Base-by-base conservation (phyloP, 148 eudicot species). In the Camellia granthamiana region DNA sequence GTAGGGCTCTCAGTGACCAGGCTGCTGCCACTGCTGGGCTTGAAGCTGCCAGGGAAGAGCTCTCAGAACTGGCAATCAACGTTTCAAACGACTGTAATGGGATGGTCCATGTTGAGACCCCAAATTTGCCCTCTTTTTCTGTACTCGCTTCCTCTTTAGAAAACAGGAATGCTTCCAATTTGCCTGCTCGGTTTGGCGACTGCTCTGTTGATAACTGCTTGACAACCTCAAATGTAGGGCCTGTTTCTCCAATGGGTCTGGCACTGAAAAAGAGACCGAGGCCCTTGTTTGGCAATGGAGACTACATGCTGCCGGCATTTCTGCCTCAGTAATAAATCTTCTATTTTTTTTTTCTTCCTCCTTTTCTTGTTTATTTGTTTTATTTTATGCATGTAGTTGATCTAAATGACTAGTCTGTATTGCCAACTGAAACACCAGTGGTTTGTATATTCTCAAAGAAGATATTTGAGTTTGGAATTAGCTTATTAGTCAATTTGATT, bases 201-300 rank as follows among this genome's bases (percentile, higher is more conserved):
- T 89, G 91, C 83, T 90, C 93, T 4, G 86, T 84, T 2, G 90
- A 90, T 72, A 90, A 90, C 85, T 87, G 93, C 82, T 86, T 88
- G 87, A 86, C 1, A 30, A 30, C 90, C 69, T 83, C 91, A 52
- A 85, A 77, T 73, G 91, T 79, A 72, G 81, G 84, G 44, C 82
- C 80, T 21, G 81, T 83, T 66, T 89, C 91, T 70, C 83, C 91
- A 10, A 42, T 62, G 16, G 84, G 83, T 15, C 62, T 18, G 16
- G 79, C 81, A 12, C 58, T 89, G 59, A 92, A 90, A 79, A 92
- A 92, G 84, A 85, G 94, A 78, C 72, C 86, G 16, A 87, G 94
- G 58, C 86, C 87, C 9, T 65, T 90, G 51, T 83, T 87, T 43
- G 72, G 78, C 16, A 84, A 88, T 69, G 90, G 75, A 49, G 75